Evolutionary conservation across 805 yeast genomes (phyloP).

Genomic region (Teunomyces aglyptinius): DNA sequence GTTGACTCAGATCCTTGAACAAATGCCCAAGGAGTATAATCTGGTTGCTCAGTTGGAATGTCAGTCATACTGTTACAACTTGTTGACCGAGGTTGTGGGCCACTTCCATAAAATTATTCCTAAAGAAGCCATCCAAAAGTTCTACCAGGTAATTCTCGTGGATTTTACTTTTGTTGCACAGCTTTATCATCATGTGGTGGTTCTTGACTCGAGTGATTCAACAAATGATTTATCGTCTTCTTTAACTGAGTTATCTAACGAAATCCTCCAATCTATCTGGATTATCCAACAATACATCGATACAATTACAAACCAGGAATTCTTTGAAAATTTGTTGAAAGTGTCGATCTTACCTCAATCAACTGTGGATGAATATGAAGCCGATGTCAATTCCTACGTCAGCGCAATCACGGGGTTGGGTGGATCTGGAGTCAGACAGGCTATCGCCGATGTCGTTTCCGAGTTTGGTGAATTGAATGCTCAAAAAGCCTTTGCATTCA

Average conservation of each 20-base stretch:
- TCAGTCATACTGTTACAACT: slow-evolving; percentile 28
- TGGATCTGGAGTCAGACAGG: slow-evolving; percentile 52
- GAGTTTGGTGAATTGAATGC: slow-evolving; percentile 48
- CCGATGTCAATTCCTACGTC: slow-evolving; percentile 68
- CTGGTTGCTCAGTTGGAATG: slow-evolving; percentile 17
- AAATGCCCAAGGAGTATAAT: neutral
- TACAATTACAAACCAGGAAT: slow-evolving; percentile 14
- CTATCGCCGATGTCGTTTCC: slow-evolving; percentile 54
- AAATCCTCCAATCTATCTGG: slow-evolving; percentile 31
- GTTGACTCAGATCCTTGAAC: slow-evolving; percentile 17
- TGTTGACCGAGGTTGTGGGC: slow-evolving; percentile 24
- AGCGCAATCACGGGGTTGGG: slow-evolving; percentile 73
- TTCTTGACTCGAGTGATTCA: slow-evolving; percentile 5
- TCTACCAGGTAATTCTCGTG: slow-evolving; percentile 14
- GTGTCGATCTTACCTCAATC: slow-evolving; percentile 44
- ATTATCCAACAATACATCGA: slow-evolving; percentile 25
- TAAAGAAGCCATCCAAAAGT: slow-evolving; percentile 11
- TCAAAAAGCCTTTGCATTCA: slow-evolving; percentile 5
- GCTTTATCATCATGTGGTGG: neutral
- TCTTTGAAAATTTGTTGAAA: slow-evolving; percentile 28
- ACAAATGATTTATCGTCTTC: slow-evolving; percentile 22
- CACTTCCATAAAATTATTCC: slow-evolving; percentile 26
- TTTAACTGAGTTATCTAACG: slow-evolving; percentile 25
- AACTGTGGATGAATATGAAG: slow-evolving; percentile 47
- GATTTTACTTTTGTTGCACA: slow-evolving; percentile 9